Base-by-base conservation (phyloP, 139 green algal genomes). In the Chlorella ohadii region DNA sequence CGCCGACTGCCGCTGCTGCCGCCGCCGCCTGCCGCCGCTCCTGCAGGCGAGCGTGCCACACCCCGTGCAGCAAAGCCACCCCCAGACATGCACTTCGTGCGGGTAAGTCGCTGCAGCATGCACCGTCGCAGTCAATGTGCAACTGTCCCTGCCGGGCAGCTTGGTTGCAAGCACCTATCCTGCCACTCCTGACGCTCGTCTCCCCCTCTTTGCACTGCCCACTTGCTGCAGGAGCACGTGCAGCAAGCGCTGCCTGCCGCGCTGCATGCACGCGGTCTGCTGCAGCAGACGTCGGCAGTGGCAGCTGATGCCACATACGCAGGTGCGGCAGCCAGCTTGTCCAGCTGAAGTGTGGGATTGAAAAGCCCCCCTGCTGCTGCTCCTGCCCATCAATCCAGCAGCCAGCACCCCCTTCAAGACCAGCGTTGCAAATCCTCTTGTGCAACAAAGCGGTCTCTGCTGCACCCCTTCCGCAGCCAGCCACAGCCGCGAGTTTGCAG, bases 191-290 rank as follows among this genome's bases (percentile, higher is more conserved):
- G 63, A 7, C 28, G 1, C 4, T 9, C 28, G 28, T 12, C 63
- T 38, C 25, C 23, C 4, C 4, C 59, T 66, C 25, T 33, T 31
- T n/a, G n/a, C n/a, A n/a, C n/a, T n/a, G n/a, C n/a, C n/a, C n/a
- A n/a, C n/a, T n/a, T n/a, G n/a, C 6, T 44, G 51, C 55, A 81
- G 74, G 76, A 82, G 57, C 76, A 82, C 36, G 76, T 82, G 59
- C 28, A 34, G 36, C 76, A 82, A 63, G 57, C 57, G 27, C 76
- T 82, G 57, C 76, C 76, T 25, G 34, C 76, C 3, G 76, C 57
- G 27, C 76, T 82, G 23, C 36, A 36, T 4, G 36, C 76, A 28
- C 23, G 31, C 13, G 11, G 36, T 9, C 31, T 31, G 33, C 57
- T 82, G 36, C 76, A 72, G 38, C 27, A 28, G 6, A 72, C 76